Evolutionary conservation across 768 basidiomycete species (phyloP).

Genomic region (Cantharellus cinnabarinus): DNA sequence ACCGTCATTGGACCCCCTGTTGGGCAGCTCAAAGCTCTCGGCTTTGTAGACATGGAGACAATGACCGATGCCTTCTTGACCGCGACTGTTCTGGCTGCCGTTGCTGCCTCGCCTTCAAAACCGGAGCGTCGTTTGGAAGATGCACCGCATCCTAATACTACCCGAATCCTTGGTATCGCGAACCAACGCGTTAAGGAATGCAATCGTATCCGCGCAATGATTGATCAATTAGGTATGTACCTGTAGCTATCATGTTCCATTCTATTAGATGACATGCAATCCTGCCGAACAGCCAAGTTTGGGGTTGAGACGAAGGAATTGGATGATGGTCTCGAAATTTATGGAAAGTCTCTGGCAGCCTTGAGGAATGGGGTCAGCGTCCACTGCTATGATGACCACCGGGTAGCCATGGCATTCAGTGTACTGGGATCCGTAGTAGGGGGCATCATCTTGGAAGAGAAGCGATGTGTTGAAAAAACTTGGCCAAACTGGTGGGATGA

Average conservation of each 20-base stretch:
- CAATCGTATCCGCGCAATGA: conserved; percentile 91
- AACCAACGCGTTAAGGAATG: conserved; percentile 99
- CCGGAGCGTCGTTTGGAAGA: conserved; percentile 26
- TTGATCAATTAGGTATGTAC: conserved; percentile 65
- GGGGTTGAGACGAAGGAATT: conserved; percentile 83
- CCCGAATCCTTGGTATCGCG: conserved; percentile 83
- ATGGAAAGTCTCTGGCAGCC: conserved; percentile 45
- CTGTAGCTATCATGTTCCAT: background rate
- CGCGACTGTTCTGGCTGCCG: conserved; percentile 79
- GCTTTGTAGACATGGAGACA: conserved; percentile 90
- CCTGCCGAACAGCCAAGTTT: conserved; percentile 51
- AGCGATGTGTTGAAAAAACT: conserved; percentile 96
- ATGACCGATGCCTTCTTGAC: conserved; percentile 99
- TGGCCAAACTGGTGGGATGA: conserved; percentile 99
- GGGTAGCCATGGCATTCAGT: conserved; percentile 96
- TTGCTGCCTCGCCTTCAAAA: conserved; percentile 30
- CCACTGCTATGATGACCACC: conserved; percentile 95
- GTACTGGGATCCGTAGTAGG: conserved; percentile 58
- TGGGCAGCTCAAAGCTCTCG: conserved; percentile 63
- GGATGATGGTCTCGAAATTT: conserved; percentile 79
- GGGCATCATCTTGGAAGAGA: conserved; percentile 78
- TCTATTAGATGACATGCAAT: background rate
- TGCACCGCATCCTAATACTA: conserved; percentile 22
- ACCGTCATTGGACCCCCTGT: conserved; percentile 79
- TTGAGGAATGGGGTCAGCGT: conserved; percentile 57